phyloP scores from a whole-genome alignment of 768 basidiomycete genomes.

The Mycena alexandri region DNA sequence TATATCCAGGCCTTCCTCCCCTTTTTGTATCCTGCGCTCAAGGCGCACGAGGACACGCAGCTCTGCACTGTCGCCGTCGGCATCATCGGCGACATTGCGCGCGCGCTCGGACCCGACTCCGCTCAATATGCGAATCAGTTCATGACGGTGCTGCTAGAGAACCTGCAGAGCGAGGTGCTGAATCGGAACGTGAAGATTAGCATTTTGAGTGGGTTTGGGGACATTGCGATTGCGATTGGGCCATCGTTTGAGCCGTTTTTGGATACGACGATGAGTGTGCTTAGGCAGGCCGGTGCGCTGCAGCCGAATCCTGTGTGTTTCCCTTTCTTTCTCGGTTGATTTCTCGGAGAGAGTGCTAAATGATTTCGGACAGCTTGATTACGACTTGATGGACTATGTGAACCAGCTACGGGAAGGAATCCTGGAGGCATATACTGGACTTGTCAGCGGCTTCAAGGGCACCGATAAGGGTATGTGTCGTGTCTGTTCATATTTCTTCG shows the following conservation, averaged over 20 bases:
- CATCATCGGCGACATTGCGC: slow-evolving; percentile 95
- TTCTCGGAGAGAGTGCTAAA: background rate
- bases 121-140: slow-evolving; percentile 87
- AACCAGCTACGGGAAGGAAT: slow-evolving; percentile 92
- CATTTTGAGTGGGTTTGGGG: slow-evolving; percentile 96
- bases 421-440: slow-evolving; percentile 95
- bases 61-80: slow-evolving; percentile 96
- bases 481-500: background rate
- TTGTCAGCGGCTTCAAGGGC: slow-evolving; percentile 91
- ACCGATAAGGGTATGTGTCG: slow-evolving; percentile 74
- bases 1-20: slow-evolving; percentile 91
- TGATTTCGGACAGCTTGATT: slow-evolving; percentile 71
- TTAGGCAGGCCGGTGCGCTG: slow-evolving; percentile 90
- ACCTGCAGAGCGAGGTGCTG: slow-evolving; percentile 90
- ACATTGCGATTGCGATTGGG: slow-evolving; percentile 94
- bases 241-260: slow-evolving; percentile 89
- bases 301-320: slow-evolving; percentile 85
- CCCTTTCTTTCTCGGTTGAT: background rate
- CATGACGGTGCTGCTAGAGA: slow-evolving; percentile 93
- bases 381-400: slow-evolving; percentile 94
- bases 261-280: slow-evolving; percentile 89
- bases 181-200: slow-evolving; percentile 97
- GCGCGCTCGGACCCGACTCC: slow-evolving; percentile 89
- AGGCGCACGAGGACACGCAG: slow-evolving; percentile 94
- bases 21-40: slow-evolving; percentile 89